Conservation (phyloP, 2,329 filamentous ascomycete genomes). For the Fusarium kyushuense region DNA sequence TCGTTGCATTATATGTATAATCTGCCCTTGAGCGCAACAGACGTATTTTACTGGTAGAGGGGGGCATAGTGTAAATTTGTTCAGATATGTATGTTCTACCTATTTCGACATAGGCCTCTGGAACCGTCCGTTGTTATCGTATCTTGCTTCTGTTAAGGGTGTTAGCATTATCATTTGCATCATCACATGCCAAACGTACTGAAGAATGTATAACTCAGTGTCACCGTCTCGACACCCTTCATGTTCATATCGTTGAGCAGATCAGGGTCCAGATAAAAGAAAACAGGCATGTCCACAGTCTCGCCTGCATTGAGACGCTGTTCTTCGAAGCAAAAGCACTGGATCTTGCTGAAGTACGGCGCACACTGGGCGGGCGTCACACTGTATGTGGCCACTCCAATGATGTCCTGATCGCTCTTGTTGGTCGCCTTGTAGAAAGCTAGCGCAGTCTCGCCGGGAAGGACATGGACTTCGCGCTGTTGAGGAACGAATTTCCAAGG, state of each 20-base stretch:
- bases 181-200: constrained; percentile 69
- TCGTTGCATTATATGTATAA: not conserved
- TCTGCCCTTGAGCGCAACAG: constrained; percentile 16
- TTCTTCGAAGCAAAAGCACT: constrained; percentile 99
- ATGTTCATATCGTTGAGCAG: constrained; percentile 92
- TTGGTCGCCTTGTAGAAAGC: constrained; percentile 99
- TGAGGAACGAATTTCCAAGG: constrained; percentile 98
- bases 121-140: constrained; percentile 61
- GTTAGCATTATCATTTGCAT: constrained; percentile 51
- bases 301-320: constrained; percentile 94
- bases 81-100: constrained; percentile 31
- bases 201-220: constrained; percentile 97
- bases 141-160: constrained; percentile 56
- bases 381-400: constrained; percentile 97
- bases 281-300: constrained; percentile 99
- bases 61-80: constrained; percentile 40
- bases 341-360: constrained; percentile 99
- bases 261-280: constrained; percentile 98
- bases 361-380: constrained; percentile 96
- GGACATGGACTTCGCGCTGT: constrained; percentile 93
- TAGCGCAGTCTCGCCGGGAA: constrained; percentile 95
- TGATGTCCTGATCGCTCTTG: constrained; percentile 89
- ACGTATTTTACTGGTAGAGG: constrained; percentile 36
- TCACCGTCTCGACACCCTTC: constrained; percentile 94
- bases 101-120: constrained; percentile 53